Evolutionary conservation across 306 rosid species (phyloP), one percentile per base, ranked within the genome.

Genomic region (Quercus dentata): DNA sequence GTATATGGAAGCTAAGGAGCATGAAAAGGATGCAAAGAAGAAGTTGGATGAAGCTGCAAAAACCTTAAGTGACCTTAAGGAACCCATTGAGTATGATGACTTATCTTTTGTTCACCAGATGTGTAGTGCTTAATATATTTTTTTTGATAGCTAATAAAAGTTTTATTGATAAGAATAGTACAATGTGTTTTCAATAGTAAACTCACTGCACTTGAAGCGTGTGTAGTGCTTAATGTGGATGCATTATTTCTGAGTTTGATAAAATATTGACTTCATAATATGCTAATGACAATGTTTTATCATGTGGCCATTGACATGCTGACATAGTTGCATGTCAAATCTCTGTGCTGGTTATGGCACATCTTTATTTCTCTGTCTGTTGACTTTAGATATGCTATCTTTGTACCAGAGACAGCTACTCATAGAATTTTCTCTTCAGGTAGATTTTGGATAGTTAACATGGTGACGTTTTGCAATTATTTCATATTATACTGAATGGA

Each of bases 11-110:
- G 88, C 76, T 64, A 91, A 88, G 90, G 86, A 87, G 74, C 79
- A 56, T 69, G 94, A 92, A 80, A 86, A 80, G 54, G 87, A 59
- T 72, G 97, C 97, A 25, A 84, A 84, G 69, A 88, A 82, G 81
- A 90, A 89, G 82, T 74, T 91, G 62, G 86, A 86, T 55, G 92
- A 91, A 64, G 94, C 94, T 78, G 99, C 97, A 23, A 86, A 83
- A 81, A 77, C 70, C 59, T 81, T 92, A 71, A 89, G 87, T 76
- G 90, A 85, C 73, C 85, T 86, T 27, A 84, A 71, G 75, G 87
- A 88, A 82, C 99, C 97, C 14, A 85, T 94, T 31, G 86, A 85
- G 99, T 94, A 94, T 52, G 94, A n/a, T 51, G 58, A 21, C 52
- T 31, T 4, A 31, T 31, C 35, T 4, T 81, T 85, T 57, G 61